Base-by-base conservation (phyloP, 1,284 basidiomycete genomes). In the Sutorius eximius region DNA sequence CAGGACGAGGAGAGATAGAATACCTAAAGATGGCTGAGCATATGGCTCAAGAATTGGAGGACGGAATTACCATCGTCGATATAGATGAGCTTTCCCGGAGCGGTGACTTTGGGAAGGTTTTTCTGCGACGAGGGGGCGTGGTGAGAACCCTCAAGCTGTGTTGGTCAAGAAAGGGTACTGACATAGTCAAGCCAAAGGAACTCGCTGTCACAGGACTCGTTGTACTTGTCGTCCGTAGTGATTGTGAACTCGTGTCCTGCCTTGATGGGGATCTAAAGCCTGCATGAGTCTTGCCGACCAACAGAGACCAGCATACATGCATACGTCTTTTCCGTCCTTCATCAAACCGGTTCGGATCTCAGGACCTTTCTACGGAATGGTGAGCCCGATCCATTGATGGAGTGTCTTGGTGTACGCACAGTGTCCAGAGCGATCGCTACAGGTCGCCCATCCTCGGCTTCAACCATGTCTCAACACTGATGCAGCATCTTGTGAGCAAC, bases 331-430 rank as follows among this genome's bases (percentile, higher is more conserved):
- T 70, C 85, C 84, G 71, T 93, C 85, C 73, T 81, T 86, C 82
- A 97, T 99, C 70, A 95, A 70, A 64, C 97, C 97, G 45, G 97
- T 99, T 65, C 97, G 89, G 79, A 99, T 99, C 78, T 99, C 97
- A 38, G 97, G 97, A 51, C 97, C 97, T 91, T 99, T 99, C 90
- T 94, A 56, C 5, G 8, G 16, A 20, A 58, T 24, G 24, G 52
- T 59, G 36, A 60, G 59, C 50, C 56, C 58, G 20, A 59, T 57
- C 57, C 38, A 37, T 52, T 38, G 40, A 50, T 54, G 43, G 49
- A 50, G 52, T 32, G 41, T 27, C 45, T 24, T 38, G 43, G 18
- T 48, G 30, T 37, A 71, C 79, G 68, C 59, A 93, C 91, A 62
- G 97, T 99, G 77, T 99, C 97, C 52, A 99, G 82, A 65, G 97